These are phyloP conservation scores for Botrytis fabae DNA, from an alignment of 2,329 filamentous ascomycete species.

Conservation along the genomic window DNA sequence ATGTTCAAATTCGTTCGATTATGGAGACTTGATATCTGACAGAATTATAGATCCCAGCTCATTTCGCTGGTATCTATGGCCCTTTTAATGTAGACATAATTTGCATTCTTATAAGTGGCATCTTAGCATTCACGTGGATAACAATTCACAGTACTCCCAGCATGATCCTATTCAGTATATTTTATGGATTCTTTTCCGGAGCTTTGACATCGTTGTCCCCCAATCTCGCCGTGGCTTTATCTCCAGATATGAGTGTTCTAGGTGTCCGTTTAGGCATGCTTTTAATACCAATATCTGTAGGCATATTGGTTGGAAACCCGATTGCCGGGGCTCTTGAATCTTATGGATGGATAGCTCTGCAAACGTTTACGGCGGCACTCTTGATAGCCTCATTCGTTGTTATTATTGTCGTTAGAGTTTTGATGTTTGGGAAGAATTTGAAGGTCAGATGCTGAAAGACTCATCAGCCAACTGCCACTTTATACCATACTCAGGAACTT, in stretches of 20 bases:
- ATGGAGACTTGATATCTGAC: constrained; percentile 48
- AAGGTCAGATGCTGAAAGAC: too few species aligned
- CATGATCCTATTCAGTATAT: constrained; percentile 2
- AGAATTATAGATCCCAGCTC: too few species aligned
- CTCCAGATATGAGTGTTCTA: constrained; percentile 12
- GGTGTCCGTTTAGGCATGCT: constrained; percentile 12
- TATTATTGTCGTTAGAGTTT: too few species aligned
- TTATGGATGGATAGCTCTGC: constrained; percentile 11
- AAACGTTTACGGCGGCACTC: background rate
- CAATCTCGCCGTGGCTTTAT: background rate
- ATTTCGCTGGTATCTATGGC: too few species aligned
- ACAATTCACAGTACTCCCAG: background rate
- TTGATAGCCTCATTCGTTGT: too few species aligned
- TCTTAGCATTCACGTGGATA: constrained; percentile 45
- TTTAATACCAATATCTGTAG: background rate
- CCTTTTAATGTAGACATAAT: constrained; percentile 44
- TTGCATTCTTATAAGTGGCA: constrained; percentile 46
- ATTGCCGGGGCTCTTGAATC: constrained; percentile 10
- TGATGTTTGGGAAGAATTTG: too few species aligned
- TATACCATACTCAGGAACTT: too few species aligned
- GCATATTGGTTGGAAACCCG: constrained; percentile 16
- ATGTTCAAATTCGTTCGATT: background rate
- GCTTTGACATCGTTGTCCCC: background rate
- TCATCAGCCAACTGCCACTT: too few species aligned
- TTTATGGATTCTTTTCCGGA: constrained; percentile 18